phyloP scores from a whole-genome alignment of 495 filamentous ascomycete species.

The Penicillium coffeae region DNA sequence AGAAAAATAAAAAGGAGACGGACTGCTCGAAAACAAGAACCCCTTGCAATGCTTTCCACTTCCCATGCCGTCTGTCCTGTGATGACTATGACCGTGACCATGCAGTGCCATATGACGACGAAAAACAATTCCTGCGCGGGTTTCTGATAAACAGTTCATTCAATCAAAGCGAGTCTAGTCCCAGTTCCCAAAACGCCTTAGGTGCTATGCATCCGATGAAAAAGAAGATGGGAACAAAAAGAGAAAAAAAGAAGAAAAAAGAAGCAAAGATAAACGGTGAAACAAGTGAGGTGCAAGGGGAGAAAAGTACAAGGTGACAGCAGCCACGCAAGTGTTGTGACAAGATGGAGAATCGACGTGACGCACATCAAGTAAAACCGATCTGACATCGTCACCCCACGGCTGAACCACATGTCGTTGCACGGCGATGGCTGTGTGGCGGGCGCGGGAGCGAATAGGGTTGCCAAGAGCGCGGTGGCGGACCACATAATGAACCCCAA shows the following conservation, averaged over 20 bases:
- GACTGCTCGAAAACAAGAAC: conserved; percentile 22
- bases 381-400: conserved; percentile 4
- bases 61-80: conserved; percentile 23
- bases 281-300: conserved; percentile 1
- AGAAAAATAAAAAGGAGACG: conserved; percentile 14
- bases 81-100: conserved; percentile 25
- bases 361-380: conserved; percentile 13
- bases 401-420: conserved; percentile 6
- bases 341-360: conserved; percentile 7
- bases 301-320: conserved; percentile 17
- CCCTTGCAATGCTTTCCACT: conserved; percentile 26
- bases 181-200: conserved; percentile 33
- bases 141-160: conserved; percentile 25
- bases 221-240: conserved; percentile 10
- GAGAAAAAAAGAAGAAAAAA: conserved; percentile 18
- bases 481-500: conserved; percentile 17
- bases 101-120: conserved; percentile 28
- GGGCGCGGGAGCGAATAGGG: conserved; percentile 11
- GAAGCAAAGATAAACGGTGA: conserved; percentile 6
- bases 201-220: conserved; percentile 31
- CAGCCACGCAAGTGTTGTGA: conserved; percentile 15
- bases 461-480: conserved; percentile 27
- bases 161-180: conserved; percentile 34
- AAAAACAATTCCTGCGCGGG: conserved; percentile 29
- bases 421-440: conserved; percentile 3